These are phyloP conservation scores for Pyrenophora graminea DNA, from an alignment of 2,329 filamentous ascomycete genomes.

Conservation along the genomic window DNA sequence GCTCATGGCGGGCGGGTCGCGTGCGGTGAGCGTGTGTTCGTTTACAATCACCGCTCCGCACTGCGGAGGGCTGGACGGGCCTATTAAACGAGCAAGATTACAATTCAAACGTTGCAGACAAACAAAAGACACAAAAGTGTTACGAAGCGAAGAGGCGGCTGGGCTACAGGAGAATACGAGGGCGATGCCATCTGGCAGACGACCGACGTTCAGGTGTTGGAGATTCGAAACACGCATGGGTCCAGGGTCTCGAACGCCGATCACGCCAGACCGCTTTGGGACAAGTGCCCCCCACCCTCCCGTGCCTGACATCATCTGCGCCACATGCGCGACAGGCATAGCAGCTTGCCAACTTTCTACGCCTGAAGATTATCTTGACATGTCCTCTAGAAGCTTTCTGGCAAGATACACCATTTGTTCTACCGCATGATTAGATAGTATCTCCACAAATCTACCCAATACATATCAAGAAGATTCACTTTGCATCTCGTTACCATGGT, in stretches of 20 bases:
- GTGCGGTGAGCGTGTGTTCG: slow-evolving; percentile 23
- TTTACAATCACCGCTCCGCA: slow-evolving; percentile 24
- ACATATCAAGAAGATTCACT: background rate
- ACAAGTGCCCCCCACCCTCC: slow-evolving; percentile 20
- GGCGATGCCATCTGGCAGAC: slow-evolving; percentile 16
- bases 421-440: background rate
- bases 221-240: slow-evolving; percentile 25
- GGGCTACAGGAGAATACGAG: slow-evolving; percentile 3
- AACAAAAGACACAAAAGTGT: background rate
- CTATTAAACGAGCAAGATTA: slow-evolving; percentile 11
- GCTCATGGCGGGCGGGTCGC: slow-evolving; percentile 29
- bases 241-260: slow-evolving; percentile 26
- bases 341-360: slow-evolving; percentile 21
- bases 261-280: slow-evolving; percentile 28
- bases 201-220: slow-evolving; percentile 10
- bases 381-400: background rate
- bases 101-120: background rate
- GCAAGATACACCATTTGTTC: background rate
- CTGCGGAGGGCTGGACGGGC: slow-evolving; percentile 6
- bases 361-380: slow-evolving; percentile 3
- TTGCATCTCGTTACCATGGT: slow-evolving; percentile 21
- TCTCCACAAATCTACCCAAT: background rate
- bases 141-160: slow-evolving; percentile 5
- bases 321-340: slow-evolving; percentile 15
- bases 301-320: slow-evolving; percentile 34